Percentiles rank a stretch among this genome's conserved stretches.
Evolutionary conservation across 2,329 filamentous ascomycete genomes (phyloP).

Genomic region (Fusarium agapanthi): DNA sequence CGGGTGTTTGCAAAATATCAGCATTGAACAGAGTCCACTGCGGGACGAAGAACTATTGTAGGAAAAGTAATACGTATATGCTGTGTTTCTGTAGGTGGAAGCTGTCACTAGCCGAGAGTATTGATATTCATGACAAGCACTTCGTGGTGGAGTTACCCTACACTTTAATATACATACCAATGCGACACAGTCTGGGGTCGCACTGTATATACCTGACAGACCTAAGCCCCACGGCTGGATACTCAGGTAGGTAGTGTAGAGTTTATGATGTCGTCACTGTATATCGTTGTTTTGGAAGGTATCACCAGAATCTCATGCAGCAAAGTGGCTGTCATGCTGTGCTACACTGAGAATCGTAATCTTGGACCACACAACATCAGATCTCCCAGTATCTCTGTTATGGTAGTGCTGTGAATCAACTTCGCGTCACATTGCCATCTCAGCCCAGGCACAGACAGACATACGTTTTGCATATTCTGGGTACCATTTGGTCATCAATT

Average conservation of each 20-base stretch:
- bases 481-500: neutral
- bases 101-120: constrained; percentile 3
- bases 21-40: neutral
- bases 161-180: neutral
- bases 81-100: neutral
- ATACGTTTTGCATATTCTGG: constrained; percentile 8
- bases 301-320: neutral
- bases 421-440: constrained; percentile 26
- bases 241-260: neutral
- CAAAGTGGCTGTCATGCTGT: constrained; percentile 10
- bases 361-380: constrained; percentile 13
- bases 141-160: constrained; percentile 20
- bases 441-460: constrained; percentile 22
- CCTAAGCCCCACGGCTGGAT: neutral
- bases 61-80: constrained; percentile 5
- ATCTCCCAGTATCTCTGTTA: constrained; percentile 12
- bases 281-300: constrained; percentile 10
- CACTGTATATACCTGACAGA: neutral
- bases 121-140: neutral
- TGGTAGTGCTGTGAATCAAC: neutral
- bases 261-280: neutral
- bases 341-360: constrained; percentile 10
- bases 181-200: neutral
- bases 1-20: neutral
- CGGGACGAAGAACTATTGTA: neutral